phyloP scores from a whole-genome alignment of 2,329 filamentous ascomycete genomes.

The Clarireedia sp. region DNA sequence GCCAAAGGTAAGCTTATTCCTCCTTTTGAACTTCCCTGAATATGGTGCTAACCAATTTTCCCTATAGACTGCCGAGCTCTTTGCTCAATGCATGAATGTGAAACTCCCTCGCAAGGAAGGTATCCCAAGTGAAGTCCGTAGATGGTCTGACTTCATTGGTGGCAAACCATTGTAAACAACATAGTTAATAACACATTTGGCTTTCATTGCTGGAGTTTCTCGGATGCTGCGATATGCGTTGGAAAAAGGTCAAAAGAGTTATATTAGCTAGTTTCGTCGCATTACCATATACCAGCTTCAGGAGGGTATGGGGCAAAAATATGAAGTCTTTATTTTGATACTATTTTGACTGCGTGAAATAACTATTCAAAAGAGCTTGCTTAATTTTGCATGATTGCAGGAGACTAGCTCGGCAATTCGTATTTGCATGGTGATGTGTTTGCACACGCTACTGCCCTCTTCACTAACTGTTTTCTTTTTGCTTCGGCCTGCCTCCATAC shows the following conservation, averaged over 20 bases:
- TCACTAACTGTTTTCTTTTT: no score
- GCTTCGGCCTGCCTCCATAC: no score
- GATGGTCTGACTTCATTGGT: conserved; percentile 93
- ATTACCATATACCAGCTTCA: no score
- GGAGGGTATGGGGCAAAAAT: no score
- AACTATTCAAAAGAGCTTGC: no score
- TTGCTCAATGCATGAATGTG: conserved; percentile 93
- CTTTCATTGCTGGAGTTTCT: not conserved
- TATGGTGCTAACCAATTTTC: conserved; percentile 15
- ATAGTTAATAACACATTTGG: not conserved
- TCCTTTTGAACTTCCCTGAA: not conserved
- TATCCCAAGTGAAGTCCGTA: conserved; percentile 82
- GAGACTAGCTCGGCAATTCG: no score
- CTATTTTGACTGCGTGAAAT: no score
- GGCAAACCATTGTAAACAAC: conserved; percentile 62
- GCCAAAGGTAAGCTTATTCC: conserved; percentile 60
- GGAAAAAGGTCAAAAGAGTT: not conserved
- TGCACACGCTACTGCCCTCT: no score
- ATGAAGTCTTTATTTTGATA: no score
- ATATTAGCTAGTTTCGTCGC: not conserved
- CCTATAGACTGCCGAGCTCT: conserved; percentile 80
- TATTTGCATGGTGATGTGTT: no score
- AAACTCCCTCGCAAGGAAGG: conserved; percentile 86
- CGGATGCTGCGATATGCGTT: not conserved
- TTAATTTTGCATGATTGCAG: no score